Base-by-base conservation (phyloP, 768 basidiomycete species). In the Coprinopsis cinerea region DNA sequence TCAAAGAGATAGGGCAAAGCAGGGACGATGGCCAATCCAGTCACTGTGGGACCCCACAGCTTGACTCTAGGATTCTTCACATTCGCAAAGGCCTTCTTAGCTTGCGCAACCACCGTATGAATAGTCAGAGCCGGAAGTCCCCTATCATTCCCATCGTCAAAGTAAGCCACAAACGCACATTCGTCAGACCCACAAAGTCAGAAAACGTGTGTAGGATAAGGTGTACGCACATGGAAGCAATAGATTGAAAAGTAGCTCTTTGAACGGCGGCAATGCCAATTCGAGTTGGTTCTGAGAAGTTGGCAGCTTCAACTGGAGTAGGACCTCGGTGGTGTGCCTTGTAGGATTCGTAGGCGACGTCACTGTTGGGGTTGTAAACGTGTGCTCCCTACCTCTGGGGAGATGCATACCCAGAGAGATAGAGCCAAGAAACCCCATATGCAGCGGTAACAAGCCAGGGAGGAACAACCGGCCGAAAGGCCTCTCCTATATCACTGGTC, bases 401-500 rank as follows among this genome's bases (percentile, higher is more conserved):
- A 23, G 41, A 39, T 49, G 11, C 64, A 47, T 37, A 73, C 75
- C 72, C 86, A 14, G 74, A 72, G 36, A 92, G 76, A 66, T 92
- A 92, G 42, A 85, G 58, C 88, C 88, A 90, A 0, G 85, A 88
- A 46, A 91, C 66, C 13, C 85, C 88, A 60, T 92, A 92, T 9
- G 85, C 85, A 28, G 85, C 84, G 2, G 77, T 78, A 11, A 92
- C 88, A 14, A 85, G 53, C 62, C 74, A 75, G 1, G 89, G 83
- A 30, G 79, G 78, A 2, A 89, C 83, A 28, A 91, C 78, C 1
- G 88, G 88, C 9, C 89, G 73, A 62, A 91, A 90, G 1, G 88
- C 84, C 66, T 91, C 89, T 40, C 89, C 89, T 22, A 90, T 69
- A 59, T 89, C 88, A 67, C 85, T 87, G 36, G 85, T 88, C 84